Conservation (phyloP, 2,329 filamentous ascomycete species). For the Tolypocladium endophyticum region DNA sequence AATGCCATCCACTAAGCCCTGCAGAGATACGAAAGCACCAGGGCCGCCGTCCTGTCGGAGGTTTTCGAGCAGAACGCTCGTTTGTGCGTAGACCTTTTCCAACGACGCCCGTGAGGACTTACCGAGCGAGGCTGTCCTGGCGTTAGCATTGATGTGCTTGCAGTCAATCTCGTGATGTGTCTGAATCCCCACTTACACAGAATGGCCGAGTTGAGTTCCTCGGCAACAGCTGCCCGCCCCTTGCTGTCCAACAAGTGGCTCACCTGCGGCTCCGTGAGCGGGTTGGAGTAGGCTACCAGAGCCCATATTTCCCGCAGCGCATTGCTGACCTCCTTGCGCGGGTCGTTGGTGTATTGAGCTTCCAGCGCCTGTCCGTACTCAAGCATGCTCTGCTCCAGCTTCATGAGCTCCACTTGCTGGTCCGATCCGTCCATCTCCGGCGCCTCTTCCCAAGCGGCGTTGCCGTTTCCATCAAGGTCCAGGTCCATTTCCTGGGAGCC, state of each 20-base stretch:
- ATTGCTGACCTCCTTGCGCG: conserved; percentile 58
- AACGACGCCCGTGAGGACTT: conserved; percentile 81
- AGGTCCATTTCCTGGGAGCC: conserved; percentile 44
- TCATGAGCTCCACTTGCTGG: conserved; percentile 21
- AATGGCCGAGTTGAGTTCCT: conserved; percentile 90
- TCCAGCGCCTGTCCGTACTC: conserved; percentile 71
- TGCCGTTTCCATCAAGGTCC: conserved; percentile 37
- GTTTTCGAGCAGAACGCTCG: conserved; percentile 74
- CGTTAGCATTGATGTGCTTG: conserved; percentile 7
- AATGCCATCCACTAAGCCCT: conserved; percentile 37
- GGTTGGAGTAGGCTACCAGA: conserved; percentile 76
- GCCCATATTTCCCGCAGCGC: conserved; percentile 79
- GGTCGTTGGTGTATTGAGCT: conserved; percentile 64
- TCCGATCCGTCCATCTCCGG: conserved; percentile 44
- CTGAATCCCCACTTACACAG: conserved; percentile 49
- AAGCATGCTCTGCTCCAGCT: conserved; percentile 59
- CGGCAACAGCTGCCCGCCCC: conserved; percentile 69
- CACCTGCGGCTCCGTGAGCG: conserved; percentile 62
- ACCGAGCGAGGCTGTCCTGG: conserved; percentile 63
- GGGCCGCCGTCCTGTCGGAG: conserved; percentile 69
- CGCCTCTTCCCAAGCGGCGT: conserved; percentile 28
- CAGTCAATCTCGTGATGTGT: background rate
- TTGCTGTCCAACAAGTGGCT: conserved; percentile 67
- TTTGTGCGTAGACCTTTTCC: conserved; percentile 79
- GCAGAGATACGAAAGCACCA: conserved; percentile 66